Percentiles rank a stretch among this genome's conserved stretches.
These are phyloP conservation scores for Insectozyma bohioensis DNA, from an alignment of 1,139 yeast genomes.

Conservation along the genomic window DNA sequence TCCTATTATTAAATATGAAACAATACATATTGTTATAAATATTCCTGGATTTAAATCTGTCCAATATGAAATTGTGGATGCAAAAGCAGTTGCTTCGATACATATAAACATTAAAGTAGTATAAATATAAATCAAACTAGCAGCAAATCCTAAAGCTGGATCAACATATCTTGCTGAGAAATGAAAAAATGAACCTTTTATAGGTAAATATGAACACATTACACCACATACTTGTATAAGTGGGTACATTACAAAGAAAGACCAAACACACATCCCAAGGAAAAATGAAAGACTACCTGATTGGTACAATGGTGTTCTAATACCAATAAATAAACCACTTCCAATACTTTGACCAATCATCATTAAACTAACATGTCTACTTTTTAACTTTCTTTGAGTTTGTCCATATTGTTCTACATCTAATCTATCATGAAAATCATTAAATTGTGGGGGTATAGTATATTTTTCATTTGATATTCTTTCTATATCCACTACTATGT, in stretches of 20 bases:
- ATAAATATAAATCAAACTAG: constrained; percentile 36
- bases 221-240: constrained; percentile 42
- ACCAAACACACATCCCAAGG: constrained; percentile 35
- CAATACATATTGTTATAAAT: constrained; percentile 33
- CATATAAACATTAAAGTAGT: constrained; percentile 39
- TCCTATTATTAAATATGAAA: constrained; percentile 30
- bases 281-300: constrained; percentile 41
- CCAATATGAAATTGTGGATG: constrained; percentile 39
- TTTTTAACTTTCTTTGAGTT: constrained; percentile 37
- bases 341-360: constrained; percentile 55
- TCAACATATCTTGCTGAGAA: constrained; percentile 39
- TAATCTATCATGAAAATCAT: constrained; percentile 33
- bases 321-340: constrained; percentile 45
- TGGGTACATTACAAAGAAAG: constrained; percentile 38
- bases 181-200: constrained; percentile 39
- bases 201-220: constrained; percentile 41
- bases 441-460: constrained; percentile 20
- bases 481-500: constrained; percentile 23
- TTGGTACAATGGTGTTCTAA: constrained; percentile 32
- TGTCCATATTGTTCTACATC: constrained; percentile 34
- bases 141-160: constrained; percentile 42
- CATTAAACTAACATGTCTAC: constrained; percentile 49
- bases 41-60: constrained; percentile 39
- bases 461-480: constrained; percentile 21
- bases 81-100: constrained; percentile 37